Evolutionary conservation across 2,329 filamentous ascomycete genomes (phyloP).

Genomic region (Xylariaceae sp.): DNA sequence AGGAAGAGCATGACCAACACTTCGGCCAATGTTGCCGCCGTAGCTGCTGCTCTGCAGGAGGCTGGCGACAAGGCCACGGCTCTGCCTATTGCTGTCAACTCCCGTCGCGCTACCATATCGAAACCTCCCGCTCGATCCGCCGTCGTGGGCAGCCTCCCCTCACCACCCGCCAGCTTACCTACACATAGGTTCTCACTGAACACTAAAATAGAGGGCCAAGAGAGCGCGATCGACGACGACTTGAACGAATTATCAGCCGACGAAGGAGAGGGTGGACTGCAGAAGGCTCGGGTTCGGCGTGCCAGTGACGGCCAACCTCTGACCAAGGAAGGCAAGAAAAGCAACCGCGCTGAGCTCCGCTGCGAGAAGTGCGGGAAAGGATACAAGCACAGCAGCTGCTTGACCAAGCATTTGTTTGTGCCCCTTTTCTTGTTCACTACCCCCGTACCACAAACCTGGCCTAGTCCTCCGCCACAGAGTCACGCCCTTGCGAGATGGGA

Average conservation of each 20-base stretch:
- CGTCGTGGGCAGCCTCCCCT: conserved; percentile 53
- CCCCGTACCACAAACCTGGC: conserved; percentile 29
- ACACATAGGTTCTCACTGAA: conserved; percentile 48
- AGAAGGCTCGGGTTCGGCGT: conserved; percentile 50
- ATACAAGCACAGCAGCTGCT: conserved; percentile 99
- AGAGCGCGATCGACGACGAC: conserved; percentile 68
- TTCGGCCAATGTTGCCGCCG: conserved; percentile 66
- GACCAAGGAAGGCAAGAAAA: conserved; percentile 74
- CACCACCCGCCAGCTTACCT: conserved; percentile 66
- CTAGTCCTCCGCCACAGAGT: conserved; percentile 15
- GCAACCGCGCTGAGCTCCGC: conserved; percentile 78
- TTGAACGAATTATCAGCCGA: conserved; percentile 54
- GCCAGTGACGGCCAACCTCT: conserved; percentile 86
- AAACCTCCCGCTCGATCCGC: conserved; percentile 54
- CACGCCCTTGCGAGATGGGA: too few species aligned
- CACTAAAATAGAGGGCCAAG: conserved; percentile 46
- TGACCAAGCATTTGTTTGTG: conserved; percentile 99
- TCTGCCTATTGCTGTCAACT: conserved; percentile 53
- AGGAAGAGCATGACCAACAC: conserved; percentile 88
- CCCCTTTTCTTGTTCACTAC: conserved; percentile 50
- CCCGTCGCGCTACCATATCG: conserved; percentile 65
- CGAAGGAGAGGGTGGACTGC: conserved; percentile 44
- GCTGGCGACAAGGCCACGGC: conserved; percentile 52
- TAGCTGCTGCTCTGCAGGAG: conserved; percentile 70
- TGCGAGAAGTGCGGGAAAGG: conserved; percentile 99